These are phyloP conservation scores for Colletotrichum sp. DNA, from an alignment of 2,329 filamentous ascomycete genomes.

Conservation along the genomic window DNA sequence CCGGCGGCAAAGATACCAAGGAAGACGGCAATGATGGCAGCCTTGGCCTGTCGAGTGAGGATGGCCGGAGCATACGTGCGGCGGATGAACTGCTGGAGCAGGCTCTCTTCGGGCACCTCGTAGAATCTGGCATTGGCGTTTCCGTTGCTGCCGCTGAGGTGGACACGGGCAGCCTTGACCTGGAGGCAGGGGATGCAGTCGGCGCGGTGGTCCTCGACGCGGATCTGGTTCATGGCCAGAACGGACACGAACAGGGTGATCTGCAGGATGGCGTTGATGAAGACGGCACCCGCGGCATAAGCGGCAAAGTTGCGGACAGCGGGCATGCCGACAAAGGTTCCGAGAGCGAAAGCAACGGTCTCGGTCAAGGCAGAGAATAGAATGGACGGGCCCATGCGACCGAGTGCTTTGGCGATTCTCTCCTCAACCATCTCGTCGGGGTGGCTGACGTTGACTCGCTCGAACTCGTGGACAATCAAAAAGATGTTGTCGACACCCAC, in stretches of 20 bases:
- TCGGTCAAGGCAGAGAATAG: slow-evolving; percentile 94
- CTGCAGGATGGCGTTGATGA: slow-evolving; percentile 96
- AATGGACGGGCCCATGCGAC: slow-evolving; percentile 96
- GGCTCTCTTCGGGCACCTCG: slow-evolving; percentile 82
- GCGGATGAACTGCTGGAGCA: slow-evolving; percentile 86
- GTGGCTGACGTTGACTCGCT: slow-evolving; percentile 90
- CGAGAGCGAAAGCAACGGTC: slow-evolving; percentile 90
- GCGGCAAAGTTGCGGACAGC: slow-evolving; percentile 97
- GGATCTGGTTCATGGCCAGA: slow-evolving; percentile 86
- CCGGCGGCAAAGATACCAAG: slow-evolving; percentile 86
- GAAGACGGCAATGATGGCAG: slow-evolving; percentile 79
- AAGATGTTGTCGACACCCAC: slow-evolving; percentile 99
- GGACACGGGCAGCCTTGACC: slow-evolving; percentile 74
- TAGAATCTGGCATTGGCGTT: slow-evolving; percentile 65
- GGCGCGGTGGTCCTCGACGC: slow-evolving; percentile 86
- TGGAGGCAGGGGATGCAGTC: slow-evolving; percentile 93
- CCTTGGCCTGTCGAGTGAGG: slow-evolving; percentile 81
- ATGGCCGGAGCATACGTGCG: slow-evolving; percentile 86
- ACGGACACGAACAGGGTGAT: slow-evolving; percentile 97
- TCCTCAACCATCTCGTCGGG: slow-evolving; percentile 88
- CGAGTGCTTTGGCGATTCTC: slow-evolving; percentile 85
- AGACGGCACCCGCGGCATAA: slow-evolving; percentile 93
- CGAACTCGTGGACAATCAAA: slow-evolving; percentile 97
- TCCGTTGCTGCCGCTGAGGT: slow-evolving; percentile 67
- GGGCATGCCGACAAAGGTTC: slow-evolving; percentile 95